phyloP scores from a whole-genome alignment of 257 asterid species.

The Ophiorrhiza pumila region DNA sequence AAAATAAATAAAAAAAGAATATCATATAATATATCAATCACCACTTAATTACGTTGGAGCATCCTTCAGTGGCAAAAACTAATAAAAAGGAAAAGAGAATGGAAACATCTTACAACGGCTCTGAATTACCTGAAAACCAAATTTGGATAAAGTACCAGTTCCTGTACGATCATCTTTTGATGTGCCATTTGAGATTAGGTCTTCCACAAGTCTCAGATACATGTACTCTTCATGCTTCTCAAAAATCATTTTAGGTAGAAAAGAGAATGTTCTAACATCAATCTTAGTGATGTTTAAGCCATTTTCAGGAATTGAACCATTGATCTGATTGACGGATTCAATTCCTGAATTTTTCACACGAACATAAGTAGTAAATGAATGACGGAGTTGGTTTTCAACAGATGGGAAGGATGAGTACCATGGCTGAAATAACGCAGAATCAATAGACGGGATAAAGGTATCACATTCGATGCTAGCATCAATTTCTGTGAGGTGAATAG shows the following conservation, averaged over 20 bases:
- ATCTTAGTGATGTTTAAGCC: conserved; percentile 31
- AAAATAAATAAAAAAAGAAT: neutral
- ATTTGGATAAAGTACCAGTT: conserved; percentile 86
- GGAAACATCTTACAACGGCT: neutral
- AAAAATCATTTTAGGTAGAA: conserved; percentile 67
- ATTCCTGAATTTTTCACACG: conserved; percentile 38
- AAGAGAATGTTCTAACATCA: conserved; percentile 48
- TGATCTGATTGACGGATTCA: conserved; percentile 22
- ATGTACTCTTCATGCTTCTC: conserved; percentile 84
- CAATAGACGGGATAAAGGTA: conserved; percentile 77
- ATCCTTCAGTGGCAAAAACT: neutral
- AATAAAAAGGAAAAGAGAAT: neutral
- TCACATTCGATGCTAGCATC: conserved; percentile 64
- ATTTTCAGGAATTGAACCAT: conserved; percentile 17
- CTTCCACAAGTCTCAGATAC: conserved; percentile 79
- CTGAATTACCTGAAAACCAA: conserved; percentile 84
- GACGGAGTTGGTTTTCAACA: conserved; percentile 55
- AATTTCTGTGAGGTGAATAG: conserved; percentile 84
- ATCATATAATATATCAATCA: conserved; percentile 8
- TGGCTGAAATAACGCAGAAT: conserved; percentile 66
- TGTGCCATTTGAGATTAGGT: conserved; percentile 68
- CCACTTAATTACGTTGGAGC: too few species aligned
- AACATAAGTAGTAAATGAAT: conserved; percentile 68
- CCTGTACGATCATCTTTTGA: conserved; percentile 86
- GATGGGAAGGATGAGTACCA: conserved; percentile 77